phyloP scores from a whole-genome alignment of 352 stramenopile species.

The Halophytophthora batemanensis region DNA sequence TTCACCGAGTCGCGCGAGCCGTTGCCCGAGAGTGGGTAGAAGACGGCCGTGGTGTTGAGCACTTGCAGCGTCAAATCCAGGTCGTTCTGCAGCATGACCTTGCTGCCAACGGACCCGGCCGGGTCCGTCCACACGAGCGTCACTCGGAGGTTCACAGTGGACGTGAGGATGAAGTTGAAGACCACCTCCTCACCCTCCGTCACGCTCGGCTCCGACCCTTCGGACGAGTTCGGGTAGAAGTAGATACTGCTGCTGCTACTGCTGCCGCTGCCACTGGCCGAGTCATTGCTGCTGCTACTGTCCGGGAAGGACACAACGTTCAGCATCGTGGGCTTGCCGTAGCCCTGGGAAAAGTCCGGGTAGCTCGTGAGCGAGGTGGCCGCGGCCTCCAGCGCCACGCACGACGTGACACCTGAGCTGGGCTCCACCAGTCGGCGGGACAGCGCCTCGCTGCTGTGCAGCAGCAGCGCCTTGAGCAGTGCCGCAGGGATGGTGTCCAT shows the following conservation, averaged over 20 bases:
- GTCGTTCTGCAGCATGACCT: conserved; percentile 64
- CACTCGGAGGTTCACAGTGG: conserved; percentile 53
- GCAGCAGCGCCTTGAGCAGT: conserved; percentile 81
- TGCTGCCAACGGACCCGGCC: conserved; percentile 46
- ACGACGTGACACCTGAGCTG: conserved; percentile 45
- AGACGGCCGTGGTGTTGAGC: conserved; percentile 41
- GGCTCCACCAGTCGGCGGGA: conserved; percentile 41
- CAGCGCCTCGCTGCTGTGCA: conserved; percentile 76
- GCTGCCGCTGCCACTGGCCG: conserved; percentile 7
- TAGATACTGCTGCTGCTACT: conserved; percentile 36
- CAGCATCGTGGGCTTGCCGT: conserved; percentile 65
- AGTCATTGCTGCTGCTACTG: conserved; percentile 3
- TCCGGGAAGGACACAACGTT: conserved; percentile 53
- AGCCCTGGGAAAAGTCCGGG: conserved; percentile 74
- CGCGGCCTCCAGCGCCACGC: conserved; percentile 38
- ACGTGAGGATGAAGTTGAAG: conserved; percentile 58
- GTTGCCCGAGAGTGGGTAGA: conserved; percentile 63
- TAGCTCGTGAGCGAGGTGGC: conserved; percentile 33
- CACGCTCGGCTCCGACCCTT: conserved; percentile 53
- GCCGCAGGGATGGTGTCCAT: conserved; percentile 55
- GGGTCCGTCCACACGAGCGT: conserved; percentile 76
- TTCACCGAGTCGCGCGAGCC: conserved; percentile 61
- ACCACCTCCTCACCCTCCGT: conserved; percentile 38
- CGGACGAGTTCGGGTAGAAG: conserved; percentile 49
- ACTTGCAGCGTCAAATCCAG: conserved; percentile 61